A percentile compares a stretch with the other conserved stretches of the same genome.
Evolutionary conservation across 163 green algal species (phyloP).

Genomic region (Prototheca cutis): DNA sequence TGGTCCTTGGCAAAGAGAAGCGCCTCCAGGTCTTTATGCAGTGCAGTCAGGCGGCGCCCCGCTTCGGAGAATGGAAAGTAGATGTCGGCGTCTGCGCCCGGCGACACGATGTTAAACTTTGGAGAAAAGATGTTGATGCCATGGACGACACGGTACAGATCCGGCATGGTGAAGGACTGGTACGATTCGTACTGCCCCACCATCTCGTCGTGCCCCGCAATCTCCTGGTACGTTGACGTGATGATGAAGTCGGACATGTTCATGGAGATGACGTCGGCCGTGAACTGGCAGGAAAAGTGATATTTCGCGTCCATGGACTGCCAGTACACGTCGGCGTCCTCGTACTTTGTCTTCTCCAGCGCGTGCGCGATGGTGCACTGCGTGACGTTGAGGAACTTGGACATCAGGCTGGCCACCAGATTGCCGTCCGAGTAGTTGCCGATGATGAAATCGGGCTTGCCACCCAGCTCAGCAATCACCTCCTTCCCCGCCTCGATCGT

Average conservation of each 20-base stretch:
- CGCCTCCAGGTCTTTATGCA: slow-evolving; percentile 57
- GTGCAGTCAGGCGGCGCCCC: slow-evolving; percentile 45
- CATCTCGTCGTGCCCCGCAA: slow-evolving; percentile 42
- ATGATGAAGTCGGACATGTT: slow-evolving; percentile 76
- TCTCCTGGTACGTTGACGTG: slow-evolving; percentile 67
- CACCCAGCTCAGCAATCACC: slow-evolving; percentile 46
- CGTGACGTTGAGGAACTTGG: slow-evolving; percentile 36
- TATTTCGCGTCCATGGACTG: slow-evolving; percentile 44
- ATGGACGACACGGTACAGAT: slow-evolving; percentile 49
- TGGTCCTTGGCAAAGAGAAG: too few species aligned
- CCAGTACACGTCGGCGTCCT: slow-evolving; percentile 49
- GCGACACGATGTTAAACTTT: slow-evolving; percentile 81
- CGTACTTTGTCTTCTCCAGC: slow-evolving; percentile 77
- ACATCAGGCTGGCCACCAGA: slow-evolving; percentile 66
- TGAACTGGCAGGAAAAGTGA: slow-evolving; percentile 76
- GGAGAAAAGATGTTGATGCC: slow-evolving; percentile 44
- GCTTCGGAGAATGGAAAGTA: slow-evolving; percentile 61
- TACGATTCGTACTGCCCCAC: slow-evolving; percentile 75
- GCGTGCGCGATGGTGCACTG: slow-evolving; percentile 80
- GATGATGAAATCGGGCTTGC: slow-evolving; percentile 65
- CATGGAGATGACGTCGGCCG: slow-evolving; percentile 74
- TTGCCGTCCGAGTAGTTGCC: slow-evolving; percentile 77
- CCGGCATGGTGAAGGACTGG: slow-evolving; percentile 64
- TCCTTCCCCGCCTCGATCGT: slow-evolving; percentile 56
- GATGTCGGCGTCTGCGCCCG: slow-evolving; percentile 58